Evolutionary conservation across 1,139 yeast genomes (phyloP), one percentile per base, ranked within the genome.

Genomic region (Scheffersomyces stambukii): DNA sequence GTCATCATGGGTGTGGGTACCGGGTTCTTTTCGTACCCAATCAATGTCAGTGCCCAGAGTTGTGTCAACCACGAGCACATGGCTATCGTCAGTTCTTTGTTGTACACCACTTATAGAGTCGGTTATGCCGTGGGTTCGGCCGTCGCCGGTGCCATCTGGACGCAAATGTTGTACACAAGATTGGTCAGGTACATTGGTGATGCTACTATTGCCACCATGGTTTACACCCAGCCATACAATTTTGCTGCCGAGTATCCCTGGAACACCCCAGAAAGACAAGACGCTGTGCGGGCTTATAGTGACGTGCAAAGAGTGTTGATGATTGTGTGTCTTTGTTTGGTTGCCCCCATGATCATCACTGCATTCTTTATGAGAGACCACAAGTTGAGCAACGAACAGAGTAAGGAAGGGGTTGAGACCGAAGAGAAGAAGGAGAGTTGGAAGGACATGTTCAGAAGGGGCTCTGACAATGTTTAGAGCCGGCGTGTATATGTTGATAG

Each of bases 91-190:
- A 52, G 56, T 20, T 52, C 64, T 4, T 46, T 57, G 25, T 50
- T 57, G 29, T 56, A 54, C 34, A 52, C 64, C 5, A 41, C 52
- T 13, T 61, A 57, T 45, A 47, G 64, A 40, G 46, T 62, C 29
- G 69, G 68, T 23, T 46, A 51, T 21, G 64, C 66, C 7, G 47
- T 57, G 27, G 66, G 65, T 10, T 40, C 54, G 13, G 48, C 65
- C 13, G 51, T 61, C 22, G 54, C 64, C 6, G 67, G 65, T 32
- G 68, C 67, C 13, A 48, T 62, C 16, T 62, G 69, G 69, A 46
- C 64, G 13, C 60, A 57, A 35, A 39, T 39, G 6, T 46, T 59
- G 38, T 52, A 45, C 28, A 38, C 42, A 19, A 41, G 49, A 24
- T 33, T 38, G 12, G 13, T 20, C 4, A 32, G 41, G 14, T 35